Conservation (phyloP, 2,329 filamentous ascomycete species). For the Exophiala phaeomuriformis region DNA sequence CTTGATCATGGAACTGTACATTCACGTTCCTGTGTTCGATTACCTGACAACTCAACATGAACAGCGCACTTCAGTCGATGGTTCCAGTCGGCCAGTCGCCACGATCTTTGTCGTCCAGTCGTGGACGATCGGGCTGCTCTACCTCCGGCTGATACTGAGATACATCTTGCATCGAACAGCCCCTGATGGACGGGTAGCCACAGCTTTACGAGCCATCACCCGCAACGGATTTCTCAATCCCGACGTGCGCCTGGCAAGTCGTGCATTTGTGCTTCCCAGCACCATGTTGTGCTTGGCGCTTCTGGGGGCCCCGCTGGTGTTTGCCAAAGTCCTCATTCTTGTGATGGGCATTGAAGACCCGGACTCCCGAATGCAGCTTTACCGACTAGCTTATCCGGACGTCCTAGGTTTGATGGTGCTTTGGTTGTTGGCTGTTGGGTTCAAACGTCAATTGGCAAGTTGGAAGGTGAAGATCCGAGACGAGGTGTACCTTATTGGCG, state of each 20-base stretch:
- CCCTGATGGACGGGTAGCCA: slow-evolving; percentile 55
- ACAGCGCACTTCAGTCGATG: neutral
- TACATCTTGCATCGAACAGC: slow-evolving; percentile 46
- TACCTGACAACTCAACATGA: slow-evolving; percentile 45
- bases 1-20: slow-evolving; percentile 75
- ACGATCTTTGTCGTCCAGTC: slow-evolving; percentile 83
- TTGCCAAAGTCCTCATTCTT: slow-evolving; percentile 36
- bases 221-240: slow-evolving; percentile 71
- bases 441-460: slow-evolving; percentile 52
- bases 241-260: slow-evolving; percentile 69
- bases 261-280: slow-evolving; percentile 76
- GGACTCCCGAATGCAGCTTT: slow-evolving; percentile 40
- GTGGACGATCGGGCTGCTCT: slow-evolving; percentile 88
- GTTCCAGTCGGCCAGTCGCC: slow-evolving; percentile 33
- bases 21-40: slow-evolving; percentile 78
- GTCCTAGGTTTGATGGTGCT: slow-evolving; percentile 42
- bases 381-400: slow-evolving; percentile 68
- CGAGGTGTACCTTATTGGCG: slow-evolving; percentile 92
- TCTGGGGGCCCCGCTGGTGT: slow-evolving; percentile 60
- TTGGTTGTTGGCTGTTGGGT: slow-evolving; percentile 26
- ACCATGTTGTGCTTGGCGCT: slow-evolving; percentile 55
- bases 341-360: slow-evolving; percentile 3
- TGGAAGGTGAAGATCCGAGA: slow-evolving; percentile 83
- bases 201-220: slow-evolving; percentile 66
- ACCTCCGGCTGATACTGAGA: slow-evolving; percentile 68